These are phyloP conservation scores for Fragaria vesca DNA, from an alignment of 306 rosid genomes.

Conservation along the genomic window DNA sequence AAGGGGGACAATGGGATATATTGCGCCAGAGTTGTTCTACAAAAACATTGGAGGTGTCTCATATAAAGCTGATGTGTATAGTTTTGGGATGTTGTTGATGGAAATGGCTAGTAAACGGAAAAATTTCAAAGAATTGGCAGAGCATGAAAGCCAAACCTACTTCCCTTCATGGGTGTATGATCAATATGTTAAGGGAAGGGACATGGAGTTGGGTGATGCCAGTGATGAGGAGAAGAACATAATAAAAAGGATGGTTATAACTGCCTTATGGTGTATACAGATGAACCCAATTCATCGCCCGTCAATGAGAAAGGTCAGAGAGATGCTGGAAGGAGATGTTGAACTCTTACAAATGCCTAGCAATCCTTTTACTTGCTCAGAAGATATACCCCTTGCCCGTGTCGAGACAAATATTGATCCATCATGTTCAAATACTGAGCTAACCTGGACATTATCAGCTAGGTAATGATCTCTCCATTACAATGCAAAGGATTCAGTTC, in stretches of 20 bases:
- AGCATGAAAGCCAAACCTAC: conserved; percentile 8
- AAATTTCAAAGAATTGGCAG: not conserved
- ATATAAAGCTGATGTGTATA: conserved; percentile 6
- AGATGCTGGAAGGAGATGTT: conserved; percentile 17
- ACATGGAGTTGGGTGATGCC: not conserved
- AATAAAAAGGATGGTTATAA: not conserved
- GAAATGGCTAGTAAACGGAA: conserved; percentile 12
- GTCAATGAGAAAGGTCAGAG: conserved; percentile 1
- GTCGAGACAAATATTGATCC: not conserved
- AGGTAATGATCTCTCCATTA: not conserved
- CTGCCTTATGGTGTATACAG: conserved; percentile 4
- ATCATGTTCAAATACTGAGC: not conserved
- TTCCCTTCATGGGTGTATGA: conserved; percentile 19
- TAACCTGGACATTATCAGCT: not conserved
- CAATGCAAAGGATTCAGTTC: too few relatives aligned
- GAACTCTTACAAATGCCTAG: not conserved
- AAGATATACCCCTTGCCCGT: not conserved
- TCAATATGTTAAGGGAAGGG: not conserved
- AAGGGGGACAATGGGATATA: conserved; percentile 5
- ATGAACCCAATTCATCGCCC: conserved; percentile 18
- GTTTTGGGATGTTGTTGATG: conserved; percentile 15
- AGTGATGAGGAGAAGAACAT: not conserved
- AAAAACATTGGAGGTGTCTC: conserved; percentile 17
- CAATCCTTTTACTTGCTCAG: not conserved
- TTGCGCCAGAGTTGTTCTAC: not conserved